phyloP scores from a whole-genome alignment of 2,329 filamentous ascomycete species.

The Stachybotrys chlorohalonatus region DNA sequence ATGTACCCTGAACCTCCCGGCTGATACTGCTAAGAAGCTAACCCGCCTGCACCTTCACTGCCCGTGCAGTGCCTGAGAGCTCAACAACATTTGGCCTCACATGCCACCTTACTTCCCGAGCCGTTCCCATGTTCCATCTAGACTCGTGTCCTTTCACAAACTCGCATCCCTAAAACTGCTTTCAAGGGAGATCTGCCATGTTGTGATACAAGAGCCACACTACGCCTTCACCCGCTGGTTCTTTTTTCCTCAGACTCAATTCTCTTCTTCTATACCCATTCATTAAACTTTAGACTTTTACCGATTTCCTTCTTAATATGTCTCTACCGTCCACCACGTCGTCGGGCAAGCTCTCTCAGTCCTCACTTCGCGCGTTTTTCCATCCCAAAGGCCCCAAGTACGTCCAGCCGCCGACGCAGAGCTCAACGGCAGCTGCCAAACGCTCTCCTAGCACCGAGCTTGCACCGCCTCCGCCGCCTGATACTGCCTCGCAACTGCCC shows the following conservation, averaged over 20 bases:
- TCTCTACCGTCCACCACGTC: conserved; percentile 25
- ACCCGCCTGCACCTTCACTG: too few species aligned
- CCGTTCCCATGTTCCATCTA: not conserved
- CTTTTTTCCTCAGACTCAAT: not conserved
- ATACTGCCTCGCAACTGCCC: conserved; percentile 16
- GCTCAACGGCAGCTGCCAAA: conserved; percentile 15
- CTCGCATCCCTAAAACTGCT: not conserved
- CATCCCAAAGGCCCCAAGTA: conserved; percentile 32
- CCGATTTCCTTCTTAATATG: conserved; percentile 17
- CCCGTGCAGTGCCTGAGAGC: not conserved
- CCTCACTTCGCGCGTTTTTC: conserved; percentile 57
- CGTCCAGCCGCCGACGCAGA: conserved; percentile 22
- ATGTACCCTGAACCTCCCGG: too few species aligned
- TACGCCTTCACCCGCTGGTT: not conserved
- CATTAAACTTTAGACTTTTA: not conserved
- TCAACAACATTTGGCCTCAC: not conserved
- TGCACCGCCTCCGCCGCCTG: conserved; percentile 12
- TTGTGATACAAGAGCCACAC: not conserved
- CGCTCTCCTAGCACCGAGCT: conserved; percentile 9
- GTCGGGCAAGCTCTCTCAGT: conserved; percentile 28
- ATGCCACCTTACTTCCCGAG: not conserved
- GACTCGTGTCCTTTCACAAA: not conserved
- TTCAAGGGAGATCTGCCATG: not conserved
- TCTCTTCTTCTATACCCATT: not conserved
- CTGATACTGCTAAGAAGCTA: too few species aligned